Conservation (phyloP, 768 basidiomycete species). For the Hypholoma fasciculare region DNA sequence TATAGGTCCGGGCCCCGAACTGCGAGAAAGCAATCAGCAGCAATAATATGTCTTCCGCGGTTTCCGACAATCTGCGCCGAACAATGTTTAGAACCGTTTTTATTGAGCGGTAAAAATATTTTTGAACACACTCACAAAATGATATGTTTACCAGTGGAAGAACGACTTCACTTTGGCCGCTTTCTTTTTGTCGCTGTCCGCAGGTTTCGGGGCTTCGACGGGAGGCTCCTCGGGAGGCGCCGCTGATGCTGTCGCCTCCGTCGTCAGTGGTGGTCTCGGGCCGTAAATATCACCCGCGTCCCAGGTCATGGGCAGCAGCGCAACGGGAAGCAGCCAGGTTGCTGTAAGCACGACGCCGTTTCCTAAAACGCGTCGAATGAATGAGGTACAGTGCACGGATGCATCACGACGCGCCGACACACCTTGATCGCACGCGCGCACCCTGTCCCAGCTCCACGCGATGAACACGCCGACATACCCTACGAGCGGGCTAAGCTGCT, state of each 20-base stretch:
- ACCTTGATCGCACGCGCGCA: conserved; percentile 71
- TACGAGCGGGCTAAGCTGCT: conserved; percentile 60
- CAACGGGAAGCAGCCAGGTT: conserved; percentile 79
- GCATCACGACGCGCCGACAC: conserved; percentile 1
- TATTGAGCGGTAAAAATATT: too few species aligned
- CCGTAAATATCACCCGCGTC: conserved; percentile 47
- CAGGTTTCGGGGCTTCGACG: neutral
- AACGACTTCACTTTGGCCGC: neutral
- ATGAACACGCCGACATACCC: conserved; percentile 77
- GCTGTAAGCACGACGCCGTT: conserved; percentile 81
- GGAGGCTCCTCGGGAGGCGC: conserved; percentile 3
- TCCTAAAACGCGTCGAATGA: conserved; percentile 37
- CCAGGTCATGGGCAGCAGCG: conserved; percentile 76
- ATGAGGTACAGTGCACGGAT: conserved; percentile 8
- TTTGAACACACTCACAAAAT: neutral
- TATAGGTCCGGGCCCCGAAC: too few species aligned
- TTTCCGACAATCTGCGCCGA: neutral
- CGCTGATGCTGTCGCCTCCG: conserved; percentile 18
- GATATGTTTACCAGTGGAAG: neutral
- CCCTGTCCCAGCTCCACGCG: conserved; percentile 76
- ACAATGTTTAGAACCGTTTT: neutral
- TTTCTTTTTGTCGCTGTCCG: neutral
- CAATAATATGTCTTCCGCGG: too few species aligned
- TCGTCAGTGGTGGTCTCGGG: conserved; percentile 24
- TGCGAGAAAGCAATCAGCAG: too few species aligned